A percentile compares a stretch with the other conserved stretches of the same genome.
phyloP scores from a whole-genome alignment of 768 basidiomycete genomes.

The Neoboletus subvelutipes region DNA sequence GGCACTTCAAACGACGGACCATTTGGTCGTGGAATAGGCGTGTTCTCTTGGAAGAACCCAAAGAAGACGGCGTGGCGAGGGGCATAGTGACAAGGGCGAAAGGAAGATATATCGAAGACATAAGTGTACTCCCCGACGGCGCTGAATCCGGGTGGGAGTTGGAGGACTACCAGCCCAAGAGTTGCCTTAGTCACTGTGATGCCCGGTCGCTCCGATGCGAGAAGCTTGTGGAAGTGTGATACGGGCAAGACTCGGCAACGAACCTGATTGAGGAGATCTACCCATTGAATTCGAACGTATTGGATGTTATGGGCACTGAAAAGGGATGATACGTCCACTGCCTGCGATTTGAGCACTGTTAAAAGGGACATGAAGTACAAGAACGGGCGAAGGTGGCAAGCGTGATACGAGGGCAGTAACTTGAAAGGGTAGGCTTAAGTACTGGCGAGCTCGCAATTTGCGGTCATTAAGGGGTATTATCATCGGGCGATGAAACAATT shows the following conservation, averaged over 20 bases:
- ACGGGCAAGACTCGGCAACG: conserved; percentile 61
- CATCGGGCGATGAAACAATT: too few species aligned
- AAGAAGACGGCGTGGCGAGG: conserved; percentile 60
- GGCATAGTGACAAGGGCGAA: conserved; percentile 55
- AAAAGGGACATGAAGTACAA: not conserved
- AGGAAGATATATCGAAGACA: conserved; percentile 52
- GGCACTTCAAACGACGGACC: conserved; percentile 41
- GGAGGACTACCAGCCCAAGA: conserved; percentile 53
- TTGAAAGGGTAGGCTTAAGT: not conserved
- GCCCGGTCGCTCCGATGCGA: conserved; percentile 53
- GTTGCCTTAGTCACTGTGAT: conserved; percentile 44
- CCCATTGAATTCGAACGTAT: conserved; percentile 65
- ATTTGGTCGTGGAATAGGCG: conserved; percentile 34
- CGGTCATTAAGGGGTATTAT: not conserved
- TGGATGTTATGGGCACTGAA: conserved; percentile 8
- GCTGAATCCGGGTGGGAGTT: conserved; percentile 48
- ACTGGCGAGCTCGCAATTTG: not conserved
- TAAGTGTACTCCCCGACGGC: conserved; percentile 60
- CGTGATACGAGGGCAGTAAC: too few species aligned
- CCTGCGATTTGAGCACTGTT: too few species aligned
- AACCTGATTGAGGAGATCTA: conserved; percentile 58
- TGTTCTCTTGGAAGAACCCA: conserved; percentile 69
- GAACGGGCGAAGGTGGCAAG: too few species aligned
- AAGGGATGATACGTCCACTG: not conserved
- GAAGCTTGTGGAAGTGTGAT: conserved; percentile 45